These are phyloP conservation scores for Phialophora tarda DNA, from an alignment of 2,329 filamentous ascomycete species.

Conservation along the genomic window DNA sequence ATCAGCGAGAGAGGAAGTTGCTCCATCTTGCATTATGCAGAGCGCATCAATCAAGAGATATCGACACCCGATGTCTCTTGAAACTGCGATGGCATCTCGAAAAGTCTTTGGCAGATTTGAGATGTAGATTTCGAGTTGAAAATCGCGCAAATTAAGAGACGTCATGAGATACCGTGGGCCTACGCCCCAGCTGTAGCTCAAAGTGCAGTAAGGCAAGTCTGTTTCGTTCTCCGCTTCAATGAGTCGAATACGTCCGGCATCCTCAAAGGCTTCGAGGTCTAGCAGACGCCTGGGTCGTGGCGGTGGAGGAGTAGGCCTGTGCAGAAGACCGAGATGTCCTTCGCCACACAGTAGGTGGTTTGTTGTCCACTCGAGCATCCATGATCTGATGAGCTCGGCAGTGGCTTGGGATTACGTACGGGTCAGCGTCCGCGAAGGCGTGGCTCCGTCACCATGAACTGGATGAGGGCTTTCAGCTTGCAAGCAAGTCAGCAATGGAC, in stretches of 20 bases:
- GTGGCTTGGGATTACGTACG: neutral
- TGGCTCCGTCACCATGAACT: neutral
- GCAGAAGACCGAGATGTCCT: neutral
- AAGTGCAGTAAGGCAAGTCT: neutral
- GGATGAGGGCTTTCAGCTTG: neutral
- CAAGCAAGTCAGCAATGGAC: slow-evolving; percentile 1
- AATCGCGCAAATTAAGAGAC: neutral
- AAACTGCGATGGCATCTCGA: neutral
- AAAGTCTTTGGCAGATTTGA: slow-evolving; percentile 15
- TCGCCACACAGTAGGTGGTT: neutral
- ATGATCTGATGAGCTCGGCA: slow-evolving; percentile 7
- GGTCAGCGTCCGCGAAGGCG: neutral
- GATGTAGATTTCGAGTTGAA: neutral
- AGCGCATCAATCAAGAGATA: slow-evolving; percentile 1
- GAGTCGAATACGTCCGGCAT: neutral
- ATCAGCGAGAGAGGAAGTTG: neutral
- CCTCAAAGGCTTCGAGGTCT: neutral
- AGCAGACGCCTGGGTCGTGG: neutral
- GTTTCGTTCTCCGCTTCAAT: neutral
- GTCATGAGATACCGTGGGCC: neutral
- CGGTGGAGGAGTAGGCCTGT: neutral
- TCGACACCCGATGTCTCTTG: neutral
- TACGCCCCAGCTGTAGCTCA: slow-evolving; percentile 3
- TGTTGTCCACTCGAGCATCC: neutral
- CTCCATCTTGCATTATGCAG: slow-evolving; percentile 1